phyloP scores from a whole-genome alignment of 768 basidiomycete genomes.

The Multifurca ochricompacta region DNA sequence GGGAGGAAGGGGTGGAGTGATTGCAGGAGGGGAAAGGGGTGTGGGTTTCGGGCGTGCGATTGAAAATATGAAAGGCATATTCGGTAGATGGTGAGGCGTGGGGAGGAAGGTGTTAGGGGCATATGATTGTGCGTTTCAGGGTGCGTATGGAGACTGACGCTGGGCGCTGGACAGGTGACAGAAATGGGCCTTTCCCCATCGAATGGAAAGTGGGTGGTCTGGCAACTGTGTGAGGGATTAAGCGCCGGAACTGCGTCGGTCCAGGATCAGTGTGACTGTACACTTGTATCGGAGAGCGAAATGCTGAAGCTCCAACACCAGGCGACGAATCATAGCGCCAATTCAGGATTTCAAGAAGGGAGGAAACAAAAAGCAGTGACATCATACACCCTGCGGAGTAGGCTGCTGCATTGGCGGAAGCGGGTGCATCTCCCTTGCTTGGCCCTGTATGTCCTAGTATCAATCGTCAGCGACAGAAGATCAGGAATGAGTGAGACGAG shows the following conservation, averaged over 20 bases:
- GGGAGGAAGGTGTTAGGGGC: not conserved
- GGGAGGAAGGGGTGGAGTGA: not conserved
- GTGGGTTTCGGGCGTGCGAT: not conserved
- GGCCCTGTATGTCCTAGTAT: conserved; percentile 21
- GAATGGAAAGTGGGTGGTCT: not conserved
- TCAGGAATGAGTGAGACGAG: not conserved
- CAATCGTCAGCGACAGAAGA: conserved; percentile 3
- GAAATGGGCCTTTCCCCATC: not conserved
- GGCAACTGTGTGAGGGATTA: not conserved
- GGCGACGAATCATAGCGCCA: not conserved
- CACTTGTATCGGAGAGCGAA: not conserved
- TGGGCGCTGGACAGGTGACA: not conserved
- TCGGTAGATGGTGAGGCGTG: not conserved
- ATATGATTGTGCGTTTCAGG: not conserved
- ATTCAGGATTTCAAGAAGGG: conserved; percentile 4
- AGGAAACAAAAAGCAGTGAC: not conserved
- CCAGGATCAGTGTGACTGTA: not conserved
- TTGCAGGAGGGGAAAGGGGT: not conserved
- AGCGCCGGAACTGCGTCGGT: not conserved
- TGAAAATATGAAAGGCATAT: conserved; percentile 8
- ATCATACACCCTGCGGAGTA: conserved; percentile 22
- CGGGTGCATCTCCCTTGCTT: conserved; percentile 20
- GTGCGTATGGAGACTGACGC: not conserved
- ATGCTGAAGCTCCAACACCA: not conserved
- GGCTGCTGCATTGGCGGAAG: conserved; percentile 20